Evolutionary conservation across 331 rosid genomes (phyloP), one percentile per base, ranked within the genome.

Genomic region (Quercus lobata): DNA sequence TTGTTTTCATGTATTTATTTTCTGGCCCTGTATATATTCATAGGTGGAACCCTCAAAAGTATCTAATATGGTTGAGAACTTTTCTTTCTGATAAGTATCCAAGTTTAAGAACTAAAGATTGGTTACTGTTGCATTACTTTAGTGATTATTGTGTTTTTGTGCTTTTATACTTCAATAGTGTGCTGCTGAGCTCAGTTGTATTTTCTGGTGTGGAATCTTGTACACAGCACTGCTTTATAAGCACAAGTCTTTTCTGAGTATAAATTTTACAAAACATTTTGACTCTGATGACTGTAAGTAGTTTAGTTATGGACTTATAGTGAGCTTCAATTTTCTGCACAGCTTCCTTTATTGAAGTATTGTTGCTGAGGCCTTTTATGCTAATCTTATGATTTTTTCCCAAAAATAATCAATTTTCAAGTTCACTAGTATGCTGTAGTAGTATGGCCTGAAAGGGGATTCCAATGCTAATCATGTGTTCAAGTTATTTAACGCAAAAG

Each of bases 61-160:
- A 68, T 68, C 53, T 35, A 18, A 10, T 34, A 34, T 7, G 15
- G 52, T 66, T 73, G 73, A 22, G 27, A 41, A 17, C 41, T 35
- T 24, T 25, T 41, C 46, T 8, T 41, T 8, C 46, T 41, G 46
- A 17, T n/a, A 22, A 24, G 37, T 58, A 54, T 57, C 68, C 34
- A 34, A 57, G 57, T 16, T 71, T 75, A 81, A 49, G 54, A 12
- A 49, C 54, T 14, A 12, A 12, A 72, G 25, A 80, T 63, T 71
- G 54, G 60, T 71, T 63, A 58, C 76, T 65, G 79, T 84, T 78
- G 76, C 74, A 77, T 74, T 69, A 3, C 54, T 74, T 17, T 77
- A 12, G 29, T 62, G 8, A 25, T 75, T 57, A 46, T 46, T 30
- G 32, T 85, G 71, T 44, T 76, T 75, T 62, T 54, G 34, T 54